phyloP scores from a whole-genome alignment of 2,329 filamentous ascomycete species.

The Penicillium sp. region DNA sequence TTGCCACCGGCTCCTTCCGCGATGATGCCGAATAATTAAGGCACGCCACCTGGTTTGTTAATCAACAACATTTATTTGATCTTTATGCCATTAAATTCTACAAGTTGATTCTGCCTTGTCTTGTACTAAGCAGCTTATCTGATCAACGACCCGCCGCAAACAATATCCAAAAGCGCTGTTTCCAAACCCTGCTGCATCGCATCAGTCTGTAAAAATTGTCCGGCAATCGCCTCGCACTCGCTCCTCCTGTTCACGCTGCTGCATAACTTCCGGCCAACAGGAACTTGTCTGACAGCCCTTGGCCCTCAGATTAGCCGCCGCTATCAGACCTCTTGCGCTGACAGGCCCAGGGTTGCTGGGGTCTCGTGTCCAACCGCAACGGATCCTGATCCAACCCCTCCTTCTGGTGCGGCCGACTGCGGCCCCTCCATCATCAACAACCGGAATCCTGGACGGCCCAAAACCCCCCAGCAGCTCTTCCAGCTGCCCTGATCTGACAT shows the following conservation, averaged over 20 bases:
- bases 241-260: neutral
- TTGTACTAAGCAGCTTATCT: neutral
- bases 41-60: neutral
- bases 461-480: conserved; percentile 36
- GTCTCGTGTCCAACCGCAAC: conserved; percentile 10
- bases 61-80: neutral
- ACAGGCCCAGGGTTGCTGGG: conserved; percentile 4
- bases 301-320: conserved; percentile 6
- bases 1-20: too few relatives aligned
- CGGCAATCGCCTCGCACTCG: conserved; percentile 1
- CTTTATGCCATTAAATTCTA: too few relatives aligned
- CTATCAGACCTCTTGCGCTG: conserved; percentile 2
- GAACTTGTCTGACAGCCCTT: neutral
- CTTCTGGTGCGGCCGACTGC: conserved; percentile 14
- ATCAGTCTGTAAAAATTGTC: conserved; percentile 5
- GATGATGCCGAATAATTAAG: neutral
- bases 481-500: conserved; percentile 42
- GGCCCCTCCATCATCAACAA: conserved; percentile 15
- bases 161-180: neutral
- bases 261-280: neutral
- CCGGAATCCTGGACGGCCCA: conserved; percentile 39
- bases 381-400: conserved; percentile 7
- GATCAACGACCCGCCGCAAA: neutral
- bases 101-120: too few relatives aligned
- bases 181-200: neutral